A percentile compares a stretch with the other conserved stretches of the same genome.
Conservation (phyloP, 106 monocot genomes). For the Dendrobium officinale region DNA sequence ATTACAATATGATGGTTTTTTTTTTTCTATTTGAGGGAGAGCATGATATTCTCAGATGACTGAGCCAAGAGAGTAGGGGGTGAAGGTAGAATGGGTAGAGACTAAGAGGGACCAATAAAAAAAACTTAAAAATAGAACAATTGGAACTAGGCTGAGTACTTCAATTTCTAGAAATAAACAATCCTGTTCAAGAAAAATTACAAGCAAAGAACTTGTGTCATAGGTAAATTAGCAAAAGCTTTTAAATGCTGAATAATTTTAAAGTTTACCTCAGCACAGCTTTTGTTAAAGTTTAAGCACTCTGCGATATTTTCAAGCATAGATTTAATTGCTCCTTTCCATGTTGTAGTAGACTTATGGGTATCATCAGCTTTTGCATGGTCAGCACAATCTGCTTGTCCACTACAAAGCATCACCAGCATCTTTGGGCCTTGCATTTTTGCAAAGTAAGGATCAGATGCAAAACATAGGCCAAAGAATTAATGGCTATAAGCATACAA, state of each 20-base stretch:
- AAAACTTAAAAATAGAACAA: not conserved
- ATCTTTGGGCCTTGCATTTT: constrained; percentile 50
- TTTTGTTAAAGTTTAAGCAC: constrained; percentile 31
- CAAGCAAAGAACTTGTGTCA: no score
- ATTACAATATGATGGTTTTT: no score
- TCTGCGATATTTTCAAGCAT: constrained; percentile 47
- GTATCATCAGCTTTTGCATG: constrained; percentile 9
- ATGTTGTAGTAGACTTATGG: constrained; percentile 10
- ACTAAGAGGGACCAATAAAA: not conserved
- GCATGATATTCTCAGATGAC: not conserved
- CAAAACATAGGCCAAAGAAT: not conserved
- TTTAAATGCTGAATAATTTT: no score
- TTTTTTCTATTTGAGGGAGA: no score
- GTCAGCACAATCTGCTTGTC: constrained; percentile 22
- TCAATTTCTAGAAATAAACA: not conserved
- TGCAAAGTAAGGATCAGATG: constrained; percentile 7
- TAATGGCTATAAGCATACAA: not conserved
- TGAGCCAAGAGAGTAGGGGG: not conserved
- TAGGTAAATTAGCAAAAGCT: no score
- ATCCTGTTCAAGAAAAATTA: no score
- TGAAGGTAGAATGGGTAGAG: not conserved
- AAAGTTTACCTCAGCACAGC: constrained; percentile 29
- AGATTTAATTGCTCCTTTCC: constrained; percentile 18
- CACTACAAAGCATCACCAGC: constrained; percentile 35
- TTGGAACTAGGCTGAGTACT: not conserved